Evolutionary conservation across 140 eudicot genomes (phyloP).

Genomic region (Anethum foeniculum): DNA sequence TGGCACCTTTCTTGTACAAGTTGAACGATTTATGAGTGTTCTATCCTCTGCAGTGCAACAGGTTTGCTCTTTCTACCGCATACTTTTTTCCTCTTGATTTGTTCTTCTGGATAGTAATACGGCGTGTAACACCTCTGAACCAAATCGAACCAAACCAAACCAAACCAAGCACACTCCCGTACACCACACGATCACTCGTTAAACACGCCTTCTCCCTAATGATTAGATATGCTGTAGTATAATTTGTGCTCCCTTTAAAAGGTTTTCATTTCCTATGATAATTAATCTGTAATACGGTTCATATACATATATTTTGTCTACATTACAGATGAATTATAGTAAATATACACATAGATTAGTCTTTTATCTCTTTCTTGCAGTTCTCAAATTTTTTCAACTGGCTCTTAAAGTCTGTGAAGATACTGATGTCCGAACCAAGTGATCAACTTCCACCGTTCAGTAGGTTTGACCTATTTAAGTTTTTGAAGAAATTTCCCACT

Average conservation of each 20-base stretch:
- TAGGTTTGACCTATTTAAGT: conserved; percentile 41
- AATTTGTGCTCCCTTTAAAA: not conserved
- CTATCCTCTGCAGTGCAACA: conserved; percentile 84
- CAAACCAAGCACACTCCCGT: no score
- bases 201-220: not conserved
- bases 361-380: conserved; percentile 34
- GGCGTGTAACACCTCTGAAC: not conserved
- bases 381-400: conserved; percentile 91
- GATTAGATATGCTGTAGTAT: not conserved
- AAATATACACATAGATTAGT: not conserved
- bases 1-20: conserved; percentile 72
- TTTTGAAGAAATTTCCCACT: not conserved
- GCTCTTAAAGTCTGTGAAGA: conserved; percentile 86
- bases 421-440: conserved; percentile 84
- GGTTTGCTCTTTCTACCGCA: conserved; percentile 29
- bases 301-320: not conserved
- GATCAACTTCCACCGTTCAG: conserved; percentile 72
- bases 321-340: no score
- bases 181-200: not conserved
- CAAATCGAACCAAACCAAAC: not conserved
- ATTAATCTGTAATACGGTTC: not conserved
- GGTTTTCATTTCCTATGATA: not conserved
- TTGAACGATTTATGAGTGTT: conserved; percentile 71
- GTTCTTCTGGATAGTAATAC: not conserved
- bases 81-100: not conserved